Percentiles rank a stretch among this genome's conserved stretches.
Conservation (phyloP, 1,139 yeast species). For the Blastobotrys elegans region DNA sequence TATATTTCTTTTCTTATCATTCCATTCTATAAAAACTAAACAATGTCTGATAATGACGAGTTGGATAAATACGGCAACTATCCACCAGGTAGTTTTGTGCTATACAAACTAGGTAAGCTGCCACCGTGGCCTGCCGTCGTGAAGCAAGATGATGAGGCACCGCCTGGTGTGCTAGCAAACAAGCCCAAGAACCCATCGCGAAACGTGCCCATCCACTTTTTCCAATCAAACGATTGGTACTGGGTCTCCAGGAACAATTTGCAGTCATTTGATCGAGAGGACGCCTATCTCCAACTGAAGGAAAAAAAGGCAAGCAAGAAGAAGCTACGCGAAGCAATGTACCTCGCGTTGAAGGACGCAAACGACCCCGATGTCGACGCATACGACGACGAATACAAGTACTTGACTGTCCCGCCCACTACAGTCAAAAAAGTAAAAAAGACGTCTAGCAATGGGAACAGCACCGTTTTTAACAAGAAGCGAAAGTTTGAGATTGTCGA, state of each 20-base stretch:
- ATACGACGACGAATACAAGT: neutral
- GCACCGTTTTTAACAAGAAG: neutral
- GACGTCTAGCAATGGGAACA: neutral
- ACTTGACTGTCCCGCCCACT: no score
- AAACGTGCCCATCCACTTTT: slow-evolving; percentile 8
- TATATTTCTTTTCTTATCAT: no score
- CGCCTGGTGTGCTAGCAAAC: neutral
- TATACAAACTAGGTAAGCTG: slow-evolving; percentile 7
- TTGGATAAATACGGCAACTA: slow-evolving; percentile 9
- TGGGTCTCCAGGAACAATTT: slow-evolving; percentile 3
- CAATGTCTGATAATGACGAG: no score
- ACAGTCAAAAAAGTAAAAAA: neutral
- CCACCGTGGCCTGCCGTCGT: slow-evolving; percentile 11
- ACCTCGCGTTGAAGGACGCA: neutral
- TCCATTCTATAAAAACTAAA: no score
- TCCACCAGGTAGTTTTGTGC: slow-evolving; percentile 5
- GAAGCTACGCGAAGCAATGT: neutral
- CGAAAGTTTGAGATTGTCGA: neutral
- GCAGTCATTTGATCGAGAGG: neutral
- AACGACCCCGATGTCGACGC: neutral
- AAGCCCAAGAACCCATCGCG: slow-evolving; percentile 3
- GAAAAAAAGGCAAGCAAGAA: neutral
- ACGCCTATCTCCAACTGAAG: neutral
- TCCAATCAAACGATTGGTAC: slow-evolving; percentile 6
- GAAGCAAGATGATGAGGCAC: slow-evolving; percentile 1